These are phyloP conservation scores for Vicia sativa DNA, from an alignment of 306 rosid genomes.

Conservation along the genomic window DNA sequence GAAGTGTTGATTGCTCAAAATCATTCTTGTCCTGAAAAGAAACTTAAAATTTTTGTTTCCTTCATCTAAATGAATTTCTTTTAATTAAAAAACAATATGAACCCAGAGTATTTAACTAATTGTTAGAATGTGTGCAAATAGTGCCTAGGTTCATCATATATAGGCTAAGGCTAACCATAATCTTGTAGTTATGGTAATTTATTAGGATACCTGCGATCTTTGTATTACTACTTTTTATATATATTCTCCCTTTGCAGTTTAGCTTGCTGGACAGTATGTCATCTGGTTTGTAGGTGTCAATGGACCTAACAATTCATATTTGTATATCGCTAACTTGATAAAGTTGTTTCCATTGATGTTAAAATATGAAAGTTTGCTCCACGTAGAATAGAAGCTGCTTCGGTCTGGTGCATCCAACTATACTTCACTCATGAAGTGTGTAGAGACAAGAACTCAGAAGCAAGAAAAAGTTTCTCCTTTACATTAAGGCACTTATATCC, in stretches of 20 bases:
- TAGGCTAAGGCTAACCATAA: conserved; percentile 7
- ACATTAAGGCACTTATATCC: conserved; percentile 1
- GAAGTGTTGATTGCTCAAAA: conserved; percentile 90
- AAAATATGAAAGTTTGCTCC: background rate
- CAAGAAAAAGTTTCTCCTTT: conserved; percentile 7
- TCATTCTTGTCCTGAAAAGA: conserved; percentile 81
- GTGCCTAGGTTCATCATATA: background rate
- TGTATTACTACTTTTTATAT: background rate
- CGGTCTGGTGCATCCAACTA: background rate
- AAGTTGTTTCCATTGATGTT: conserved; percentile 6
- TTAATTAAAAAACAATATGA: conserved; percentile 6
- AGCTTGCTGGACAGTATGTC: background rate
- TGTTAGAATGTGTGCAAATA: conserved; percentile 7
- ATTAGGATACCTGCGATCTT: background rate
- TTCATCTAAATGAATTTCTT: conserved; percentile 1
- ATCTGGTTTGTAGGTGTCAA: background rate
- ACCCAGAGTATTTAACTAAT: conserved; percentile 4
- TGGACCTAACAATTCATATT: conserved; percentile 16
- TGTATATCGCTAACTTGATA: background rate
- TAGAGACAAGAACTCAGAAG: background rate
- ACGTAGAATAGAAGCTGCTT: background rate
- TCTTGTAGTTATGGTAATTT: background rate
- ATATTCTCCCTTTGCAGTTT: conserved; percentile 11
- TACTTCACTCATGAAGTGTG: conserved; percentile 10
- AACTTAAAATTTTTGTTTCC: conserved; percentile 2